Evolutionary conservation across 1,139 yeast species (phyloP).

Genomic region (Nematodospora anomalae): DNA sequence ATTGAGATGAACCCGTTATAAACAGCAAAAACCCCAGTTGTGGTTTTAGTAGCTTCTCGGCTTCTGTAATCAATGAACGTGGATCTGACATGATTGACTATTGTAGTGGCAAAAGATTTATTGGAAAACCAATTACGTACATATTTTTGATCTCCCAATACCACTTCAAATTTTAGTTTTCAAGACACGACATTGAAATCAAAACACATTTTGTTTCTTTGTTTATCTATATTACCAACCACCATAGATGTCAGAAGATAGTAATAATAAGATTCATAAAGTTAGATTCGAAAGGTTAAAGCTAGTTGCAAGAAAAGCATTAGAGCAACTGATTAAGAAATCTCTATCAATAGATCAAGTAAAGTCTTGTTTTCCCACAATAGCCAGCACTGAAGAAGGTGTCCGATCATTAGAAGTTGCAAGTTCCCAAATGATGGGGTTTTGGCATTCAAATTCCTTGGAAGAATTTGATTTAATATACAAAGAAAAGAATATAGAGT

Average conservation of each 20-base stretch:
- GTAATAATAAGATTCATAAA: constrained; percentile 27
- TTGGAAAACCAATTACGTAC: too few species aligned
- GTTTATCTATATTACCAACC: too few species aligned
- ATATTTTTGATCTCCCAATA: not conserved
- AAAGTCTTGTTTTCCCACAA: constrained; percentile 64
- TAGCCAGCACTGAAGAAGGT: constrained; percentile 53
- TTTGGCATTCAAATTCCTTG: constrained; percentile 59
- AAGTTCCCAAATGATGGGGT: constrained; percentile 57
- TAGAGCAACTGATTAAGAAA: constrained; percentile 61
- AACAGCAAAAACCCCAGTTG: constrained; percentile 72
- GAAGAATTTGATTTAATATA: constrained; percentile 68
- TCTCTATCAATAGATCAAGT: constrained; percentile 62
- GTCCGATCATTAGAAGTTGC: constrained; percentile 54
- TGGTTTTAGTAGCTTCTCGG: constrained; percentile 54
- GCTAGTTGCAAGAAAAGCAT: constrained; percentile 62
- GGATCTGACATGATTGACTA: constrained; percentile 38
- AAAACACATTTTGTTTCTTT: not conserved
- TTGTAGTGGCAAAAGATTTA: not conserved
- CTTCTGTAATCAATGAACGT: constrained; percentile 41
- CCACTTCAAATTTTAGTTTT: not conserved
- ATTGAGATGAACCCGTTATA: constrained; percentile 67
- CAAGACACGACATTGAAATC: constrained; percentile 3
- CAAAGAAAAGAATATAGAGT: constrained; percentile 57
- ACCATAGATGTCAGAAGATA: not conserved
- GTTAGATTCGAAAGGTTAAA: constrained; percentile 55